Conservation (phyloP, 106 monocot genomes). For the Acorus calamus region DNA sequence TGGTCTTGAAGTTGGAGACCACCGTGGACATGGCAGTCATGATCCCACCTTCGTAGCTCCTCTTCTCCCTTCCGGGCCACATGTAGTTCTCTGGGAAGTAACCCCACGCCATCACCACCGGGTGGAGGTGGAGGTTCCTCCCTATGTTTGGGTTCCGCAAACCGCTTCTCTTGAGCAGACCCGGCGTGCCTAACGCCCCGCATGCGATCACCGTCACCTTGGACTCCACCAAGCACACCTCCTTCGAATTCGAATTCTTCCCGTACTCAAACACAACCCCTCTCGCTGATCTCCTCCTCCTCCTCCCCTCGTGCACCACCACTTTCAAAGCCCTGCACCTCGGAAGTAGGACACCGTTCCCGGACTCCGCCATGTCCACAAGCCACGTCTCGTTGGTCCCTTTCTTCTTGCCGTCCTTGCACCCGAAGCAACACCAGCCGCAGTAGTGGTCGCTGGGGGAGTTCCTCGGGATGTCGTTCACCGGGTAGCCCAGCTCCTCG, state of each 20-base stretch:
- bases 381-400: no score
- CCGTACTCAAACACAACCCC: conserved; percentile 5
- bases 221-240: conserved; percentile 7
- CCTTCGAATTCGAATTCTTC: not conserved
- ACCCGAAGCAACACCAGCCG: no score
- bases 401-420: no score
- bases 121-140: conserved; percentile 32
- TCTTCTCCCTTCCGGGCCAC: not conserved
- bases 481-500: no score
- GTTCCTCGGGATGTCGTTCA: no score
- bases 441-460: no score
- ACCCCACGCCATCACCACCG: conserved; percentile 23
- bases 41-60: conserved; percentile 58
- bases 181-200: conserved; percentile 27
- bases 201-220: conserved; percentile 24
- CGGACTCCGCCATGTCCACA: no score
- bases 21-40: conserved; percentile 52
- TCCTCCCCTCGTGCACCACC: not conserved
- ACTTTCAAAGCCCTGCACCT: no score
- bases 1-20: not conserved
- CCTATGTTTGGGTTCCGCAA: conserved; percentile 33
- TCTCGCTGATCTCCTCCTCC: conserved; percentile 4
- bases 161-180: conserved; percentile 21
- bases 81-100: conserved; percentile 22
- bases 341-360: no score